Base-by-base conservation (phyloP, 805 yeast genomes). In the Kodamaea fukazawae region DNA sequence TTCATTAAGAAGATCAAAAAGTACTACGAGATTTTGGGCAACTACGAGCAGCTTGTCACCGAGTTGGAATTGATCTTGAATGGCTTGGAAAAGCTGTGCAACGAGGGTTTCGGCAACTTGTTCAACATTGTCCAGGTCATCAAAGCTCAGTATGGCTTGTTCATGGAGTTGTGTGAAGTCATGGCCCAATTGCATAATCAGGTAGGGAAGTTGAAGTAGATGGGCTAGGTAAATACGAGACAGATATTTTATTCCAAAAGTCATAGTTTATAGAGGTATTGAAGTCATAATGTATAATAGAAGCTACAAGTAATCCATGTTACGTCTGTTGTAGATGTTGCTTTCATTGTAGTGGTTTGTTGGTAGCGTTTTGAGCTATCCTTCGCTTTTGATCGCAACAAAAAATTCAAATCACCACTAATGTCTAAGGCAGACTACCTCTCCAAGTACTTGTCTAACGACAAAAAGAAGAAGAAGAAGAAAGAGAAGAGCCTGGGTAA, bases 81-180 rank as follows among this genome's bases (percentile, higher is more conserved):
- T 12, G 74, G 76, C 3, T 61, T 69, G 43, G 73, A 69, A 44
- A 51, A 50, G 34, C 56, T 56, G 34, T 59, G 68, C 43, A 59
- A 49, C 28, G 70, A 64, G 40, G 60, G 80, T 54, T 55, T 62
- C 44, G 67, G 72, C 36, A 57, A 65, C 37, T 58, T 69, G 36
- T 54, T 57, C 43, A 68, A 73, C 47, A 72, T 83, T 18, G 76
- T 82, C 11, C 72, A 74, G 35, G 80, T 86, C 0, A 71, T 85
- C 17, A 76, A 77, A 41, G 81, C 79, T 49, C 91, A 84, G 58
- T 84, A 81, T 55, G 68, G 69, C 32, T 63, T 84, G 38, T 85
- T 83, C 59, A 81, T 83, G 79, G 90, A 83, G 57, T 68, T 82
- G 32, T 83, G 90, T 35, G 86, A 83, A 56, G 74, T 78, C 29